Base-by-base conservation (phyloP, 2,329 filamentous ascomycete genomes). In the Hymenoscyphus albidus region DNA sequence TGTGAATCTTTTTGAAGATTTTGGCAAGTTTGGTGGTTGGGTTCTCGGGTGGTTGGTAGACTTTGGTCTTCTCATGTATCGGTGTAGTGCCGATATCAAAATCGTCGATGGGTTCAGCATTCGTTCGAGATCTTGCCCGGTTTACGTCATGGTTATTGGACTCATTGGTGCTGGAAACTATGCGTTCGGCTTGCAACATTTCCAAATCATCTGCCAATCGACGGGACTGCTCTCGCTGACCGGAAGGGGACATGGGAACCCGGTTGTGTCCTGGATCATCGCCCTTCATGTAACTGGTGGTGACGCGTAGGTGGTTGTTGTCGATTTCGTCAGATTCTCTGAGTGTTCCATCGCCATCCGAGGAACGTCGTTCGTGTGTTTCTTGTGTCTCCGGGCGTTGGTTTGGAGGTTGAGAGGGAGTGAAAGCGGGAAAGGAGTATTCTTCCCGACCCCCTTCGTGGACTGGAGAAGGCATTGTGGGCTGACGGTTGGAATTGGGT, bases 141-240 rank as follows among this genome's bases (percentile, higher is more conserved):
- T 75, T 76, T 27, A 76, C 64, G 13, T 72, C 73, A 14, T 76
- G 73, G 13, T 70, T 65, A 3, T 64, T 62, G 1, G 61, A 64
- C 18, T 61, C 66, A 3, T 71, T 70, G 9, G 68, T 69, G 42
- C 66, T 70, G 2, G 73, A 74, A 0, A 85, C 81, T 62, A 87
- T 80, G 12, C 85, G 81, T 76, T 91, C 88, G 1, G 87, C 84
- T 68, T 88, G 83, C 57, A 90, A 79, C 73, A 91, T 78, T 55
- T 84, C 80, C 61, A 91, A 76, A 65, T 91, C 88, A 75, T 91
- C 88, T 63, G 88, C 83, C 38, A 90, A 77, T 58, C 86, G 80
- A 65, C 81, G 80, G 5, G 83, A 81, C 71, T 87, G 80, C 74
- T 89, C 87, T 48, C 87, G 81, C 16, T 79, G 80, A 64, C 82